Percentiles rank a stretch among this genome's conserved stretches.
phyloP scores from a whole-genome alignment of 345 rosid genomes.

The Heritiera littoralis region DNA sequence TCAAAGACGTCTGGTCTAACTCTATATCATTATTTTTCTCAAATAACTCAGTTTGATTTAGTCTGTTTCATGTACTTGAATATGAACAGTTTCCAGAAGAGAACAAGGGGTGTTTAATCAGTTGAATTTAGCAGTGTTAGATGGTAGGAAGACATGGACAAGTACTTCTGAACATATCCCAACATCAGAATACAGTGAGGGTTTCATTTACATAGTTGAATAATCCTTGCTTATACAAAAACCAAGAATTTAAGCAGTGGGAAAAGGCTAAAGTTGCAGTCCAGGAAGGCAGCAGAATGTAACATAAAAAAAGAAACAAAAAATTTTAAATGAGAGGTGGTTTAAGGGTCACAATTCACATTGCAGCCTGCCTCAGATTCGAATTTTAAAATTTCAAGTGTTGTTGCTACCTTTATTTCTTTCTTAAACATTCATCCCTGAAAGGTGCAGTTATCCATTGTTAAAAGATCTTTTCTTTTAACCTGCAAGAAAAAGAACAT shows the following conservation, averaged over 20 bases:
- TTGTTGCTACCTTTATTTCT: neutral
- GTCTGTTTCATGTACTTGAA: neutral
- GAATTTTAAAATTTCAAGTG: neutral
- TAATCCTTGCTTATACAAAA: neutral
- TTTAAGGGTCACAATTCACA: neutral
- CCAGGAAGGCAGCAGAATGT: neutral
- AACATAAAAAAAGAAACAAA: neutral
- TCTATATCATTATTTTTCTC: neutral
- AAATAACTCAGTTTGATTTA: neutral
- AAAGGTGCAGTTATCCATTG: neutral
- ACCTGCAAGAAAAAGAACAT: neutral
- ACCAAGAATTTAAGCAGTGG: neutral
- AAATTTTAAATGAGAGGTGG: neutral
- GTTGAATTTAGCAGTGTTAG: neutral
- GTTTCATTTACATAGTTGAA: neutral
- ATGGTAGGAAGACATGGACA: conserved; percentile 7
- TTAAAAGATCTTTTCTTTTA: too few species aligned
- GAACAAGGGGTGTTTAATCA: neutral
- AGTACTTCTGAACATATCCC: neutral
- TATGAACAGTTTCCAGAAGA: neutral
- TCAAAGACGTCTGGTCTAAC: neutral
- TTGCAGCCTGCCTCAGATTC: neutral
- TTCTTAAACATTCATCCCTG: neutral
- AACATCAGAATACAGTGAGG: neutral
- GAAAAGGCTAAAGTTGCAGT: neutral